phyloP scores from a whole-genome alignment of 2,329 filamentous ascomycete genomes.

The Chaetothyriales sp. region DNA sequence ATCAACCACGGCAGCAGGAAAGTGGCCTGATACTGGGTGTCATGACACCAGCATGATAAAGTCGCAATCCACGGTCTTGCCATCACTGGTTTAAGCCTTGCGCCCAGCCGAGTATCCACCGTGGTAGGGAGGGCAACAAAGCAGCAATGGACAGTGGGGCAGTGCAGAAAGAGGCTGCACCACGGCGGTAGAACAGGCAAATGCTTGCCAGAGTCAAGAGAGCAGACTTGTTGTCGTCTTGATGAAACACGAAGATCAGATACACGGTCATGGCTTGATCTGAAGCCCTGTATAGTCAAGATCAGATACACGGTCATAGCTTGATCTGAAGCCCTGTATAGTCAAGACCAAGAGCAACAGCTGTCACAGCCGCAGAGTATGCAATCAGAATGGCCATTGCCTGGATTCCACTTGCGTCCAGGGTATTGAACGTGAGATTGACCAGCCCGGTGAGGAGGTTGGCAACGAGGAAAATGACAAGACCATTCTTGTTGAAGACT shows the following conservation, averaged over 20 bases:
- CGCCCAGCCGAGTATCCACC: too few relatives aligned
- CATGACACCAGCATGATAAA: too few relatives aligned
- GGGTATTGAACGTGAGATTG: constrained; percentile 73
- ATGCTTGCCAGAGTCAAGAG: background rate
- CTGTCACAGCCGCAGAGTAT: constrained; percentile 57
- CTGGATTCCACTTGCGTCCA: constrained; percentile 50
- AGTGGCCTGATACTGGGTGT: too few relatives aligned
- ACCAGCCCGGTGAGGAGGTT: constrained; percentile 82
- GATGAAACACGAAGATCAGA: too few relatives aligned
- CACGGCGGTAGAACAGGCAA: background rate
- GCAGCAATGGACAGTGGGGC: too few relatives aligned
- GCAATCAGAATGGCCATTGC: constrained; percentile 62
- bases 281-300: constrained; percentile 28
- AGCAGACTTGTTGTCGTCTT: background rate
- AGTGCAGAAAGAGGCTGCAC: too few relatives aligned
- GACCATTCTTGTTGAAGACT: constrained; percentile 77
- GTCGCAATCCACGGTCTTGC: too few relatives aligned
- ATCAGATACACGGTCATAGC: constrained; percentile 12
- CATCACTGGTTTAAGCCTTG: too few relatives aligned
- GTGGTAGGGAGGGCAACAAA: too few relatives aligned
- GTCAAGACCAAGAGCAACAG: constrained; percentile 41
- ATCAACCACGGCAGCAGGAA: too few relatives aligned
- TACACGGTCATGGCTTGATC: constrained; percentile 12
- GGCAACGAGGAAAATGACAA: constrained; percentile 71
- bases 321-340: constrained; percentile 23